Evolutionary conservation across 1,284 basidiomycete species (phyloP).

Genomic region (Abortiporus biennis): DNA sequence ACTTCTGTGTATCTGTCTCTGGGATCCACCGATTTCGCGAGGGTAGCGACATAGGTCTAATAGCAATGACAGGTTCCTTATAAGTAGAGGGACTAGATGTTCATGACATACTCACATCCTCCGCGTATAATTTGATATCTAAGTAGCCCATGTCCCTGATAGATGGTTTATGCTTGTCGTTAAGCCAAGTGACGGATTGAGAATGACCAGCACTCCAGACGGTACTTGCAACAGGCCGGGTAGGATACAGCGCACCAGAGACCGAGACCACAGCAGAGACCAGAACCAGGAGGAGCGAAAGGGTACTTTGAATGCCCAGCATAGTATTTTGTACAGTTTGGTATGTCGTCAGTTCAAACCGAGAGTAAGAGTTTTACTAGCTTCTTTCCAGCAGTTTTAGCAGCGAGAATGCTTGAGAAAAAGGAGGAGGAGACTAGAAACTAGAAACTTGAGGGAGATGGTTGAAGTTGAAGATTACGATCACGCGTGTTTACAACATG

Average conservation of each 20-base stretch:
- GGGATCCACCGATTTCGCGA: conserved; percentile 31
- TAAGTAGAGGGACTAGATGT: too few relatives aligned
- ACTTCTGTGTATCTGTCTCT: conserved; percentile 15
- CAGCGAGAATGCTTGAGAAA: conserved; percentile 1
- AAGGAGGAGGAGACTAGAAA: neutral
- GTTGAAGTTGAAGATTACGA: too few relatives aligned
- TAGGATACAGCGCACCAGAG: conserved; percentile 35
- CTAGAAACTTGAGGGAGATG: too few relatives aligned
- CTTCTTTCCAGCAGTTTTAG: too few relatives aligned
- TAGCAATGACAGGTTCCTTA: neutral
- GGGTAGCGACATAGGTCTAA: conserved; percentile 26
- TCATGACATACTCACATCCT: conserved; percentile 38
- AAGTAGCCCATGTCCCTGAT: conserved; percentile 16
- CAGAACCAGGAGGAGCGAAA: conserved; percentile 9
- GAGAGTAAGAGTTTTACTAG: too few relatives aligned
- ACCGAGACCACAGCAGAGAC: conserved; percentile 10
- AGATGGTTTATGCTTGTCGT: conserved; percentile 34
- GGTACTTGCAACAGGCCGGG: conserved; percentile 39
- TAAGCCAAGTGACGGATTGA: conserved; percentile 38
- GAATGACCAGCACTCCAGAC: conserved; percentile 34
- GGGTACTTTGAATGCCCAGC: too few relatives aligned
- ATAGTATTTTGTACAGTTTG: too few relatives aligned
- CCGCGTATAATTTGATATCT: conserved; percentile 28
- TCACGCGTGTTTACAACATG: too few relatives aligned
- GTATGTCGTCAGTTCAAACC: too few relatives aligned